A percentile compares a stretch with the other conserved stretches of the same genome.
These are phyloP conservation scores for Fusarium acutatum DNA, from an alignment of 2,329 filamentous ascomycete genomes.

Conservation along the genomic window DNA sequence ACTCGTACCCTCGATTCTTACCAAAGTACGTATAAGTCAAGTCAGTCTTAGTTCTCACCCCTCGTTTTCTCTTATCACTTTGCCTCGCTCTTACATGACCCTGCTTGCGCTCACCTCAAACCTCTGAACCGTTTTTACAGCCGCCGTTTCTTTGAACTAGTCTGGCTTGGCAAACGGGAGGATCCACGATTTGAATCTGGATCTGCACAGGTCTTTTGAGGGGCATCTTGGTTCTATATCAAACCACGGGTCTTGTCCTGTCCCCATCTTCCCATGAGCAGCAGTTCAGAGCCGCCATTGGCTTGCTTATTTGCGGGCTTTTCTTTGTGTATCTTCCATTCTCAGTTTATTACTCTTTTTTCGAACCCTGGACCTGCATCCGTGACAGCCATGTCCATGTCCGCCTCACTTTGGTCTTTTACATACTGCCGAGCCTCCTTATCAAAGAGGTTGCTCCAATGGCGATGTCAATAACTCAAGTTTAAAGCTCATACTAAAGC, in stretches of 20 bases:
- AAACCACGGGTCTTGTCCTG: constrained; percentile 21
- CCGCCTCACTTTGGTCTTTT: constrained; percentile 15
- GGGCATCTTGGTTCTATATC: constrained; percentile 16
- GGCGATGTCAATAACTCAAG: background rate
- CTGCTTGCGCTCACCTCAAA: background rate
- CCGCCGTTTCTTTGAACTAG: background rate
- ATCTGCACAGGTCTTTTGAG: constrained; percentile 29
- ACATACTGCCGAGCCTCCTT: constrained; percentile 23
- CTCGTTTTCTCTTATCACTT: constrained; percentile 3
- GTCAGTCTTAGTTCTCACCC: background rate
- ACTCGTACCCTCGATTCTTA: background rate
- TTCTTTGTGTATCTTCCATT: background rate
- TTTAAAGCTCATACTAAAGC: constrained; percentile 24
- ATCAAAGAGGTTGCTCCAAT: constrained; percentile 24
- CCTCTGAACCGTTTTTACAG: background rate
- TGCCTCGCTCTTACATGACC: constrained; percentile 5
- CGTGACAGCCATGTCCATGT: constrained; percentile 3
- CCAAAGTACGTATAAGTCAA: constrained; percentile 11
- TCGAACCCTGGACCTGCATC: constrained; percentile 2
- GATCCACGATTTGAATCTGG: constrained; percentile 21
- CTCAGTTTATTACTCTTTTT: background rate
- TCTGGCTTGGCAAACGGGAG: background rate
- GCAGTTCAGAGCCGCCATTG: constrained; percentile 22
- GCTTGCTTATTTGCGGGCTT: constrained; percentile 11
- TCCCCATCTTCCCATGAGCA: constrained; percentile 35